Conservation (phyloP, 1,284 basidiomycete genomes). For the Acaromyces ingoldii region DNA sequence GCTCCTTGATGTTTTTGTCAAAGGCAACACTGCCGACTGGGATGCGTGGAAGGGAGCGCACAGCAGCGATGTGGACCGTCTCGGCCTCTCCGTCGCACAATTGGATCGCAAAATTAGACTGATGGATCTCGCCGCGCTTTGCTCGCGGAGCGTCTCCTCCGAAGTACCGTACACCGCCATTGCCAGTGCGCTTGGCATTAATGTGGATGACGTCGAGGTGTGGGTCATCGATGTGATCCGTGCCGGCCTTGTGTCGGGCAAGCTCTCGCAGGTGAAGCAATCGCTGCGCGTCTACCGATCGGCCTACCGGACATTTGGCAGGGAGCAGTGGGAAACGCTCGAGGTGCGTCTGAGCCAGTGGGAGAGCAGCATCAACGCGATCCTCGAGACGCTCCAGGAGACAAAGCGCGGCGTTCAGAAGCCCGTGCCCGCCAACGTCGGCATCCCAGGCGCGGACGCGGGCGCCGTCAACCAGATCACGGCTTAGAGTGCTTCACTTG, state of each 20-base stretch:
- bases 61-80: slow-evolving; percentile 15
- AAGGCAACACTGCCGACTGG: slow-evolving; percentile 29
- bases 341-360: slow-evolving; percentile 40
- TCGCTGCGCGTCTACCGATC: slow-evolving; percentile 47
- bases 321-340: slow-evolving; percentile 41
- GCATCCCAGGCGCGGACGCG: slow-evolving; percentile 2
- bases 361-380: slow-evolving; percentile 36
- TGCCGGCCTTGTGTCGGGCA: slow-evolving; percentile 45
- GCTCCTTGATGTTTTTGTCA: slow-evolving; percentile 43
- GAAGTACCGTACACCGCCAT: slow-evolving; percentile 43
- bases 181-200: slow-evolving; percentile 25
- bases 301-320: slow-evolving; percentile 41
- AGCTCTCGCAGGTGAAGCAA: slow-evolving; percentile 44
- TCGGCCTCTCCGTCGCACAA: slow-evolving; percentile 20
- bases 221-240: slow-evolving; percentile 52
- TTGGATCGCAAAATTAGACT: slow-evolving; percentile 45
- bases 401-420: background rate
- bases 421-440: background rate
- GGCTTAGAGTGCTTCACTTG: no score
- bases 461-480: background rate
- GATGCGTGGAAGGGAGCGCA: slow-evolving; percentile 18
- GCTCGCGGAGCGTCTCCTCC: slow-evolving; percentile 33
- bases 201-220: slow-evolving; percentile 38
- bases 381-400: slow-evolving; percentile 27
- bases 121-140: slow-evolving; percentile 44